Evolutionary conservation across 805 yeast species (phyloP).

Genomic region (Teunomyces gatunensis): DNA sequence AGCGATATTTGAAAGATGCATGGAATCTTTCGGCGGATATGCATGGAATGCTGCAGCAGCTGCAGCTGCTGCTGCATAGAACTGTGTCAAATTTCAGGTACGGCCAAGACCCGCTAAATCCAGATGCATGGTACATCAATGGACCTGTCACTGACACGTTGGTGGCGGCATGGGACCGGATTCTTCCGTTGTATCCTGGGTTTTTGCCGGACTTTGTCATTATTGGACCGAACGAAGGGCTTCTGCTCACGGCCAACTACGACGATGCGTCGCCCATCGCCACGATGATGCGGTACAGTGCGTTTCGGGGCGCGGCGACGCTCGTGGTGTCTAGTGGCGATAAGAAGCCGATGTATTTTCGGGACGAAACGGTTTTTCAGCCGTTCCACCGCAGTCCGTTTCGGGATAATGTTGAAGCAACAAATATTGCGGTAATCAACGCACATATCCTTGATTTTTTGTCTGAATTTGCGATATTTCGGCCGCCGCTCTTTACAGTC

Average conservation of each 20-base stretch:
- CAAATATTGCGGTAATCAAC: conserved; percentile 25
- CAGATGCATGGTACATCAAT: conserved; percentile 33
- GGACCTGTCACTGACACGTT: conserved; percentile 24
- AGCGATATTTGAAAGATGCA: conserved; percentile 19
- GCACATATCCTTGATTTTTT: background rate
- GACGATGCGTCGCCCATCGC: conserved; percentile 3
- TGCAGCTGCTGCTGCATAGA: background rate
- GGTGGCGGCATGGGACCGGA: conserved; percentile 22
- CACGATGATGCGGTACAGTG: conserved; percentile 16
- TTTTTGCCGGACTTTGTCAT: conserved; percentile 32
- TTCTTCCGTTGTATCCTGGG: conserved; percentile 20
- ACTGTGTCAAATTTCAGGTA: background rate
- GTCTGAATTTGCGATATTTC: background rate
- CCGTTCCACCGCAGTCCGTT: conserved; percentile 5
- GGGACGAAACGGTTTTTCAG: conserved; percentile 29
- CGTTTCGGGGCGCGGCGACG: conserved; percentile 16
- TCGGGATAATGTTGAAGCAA: conserved; percentile 16
- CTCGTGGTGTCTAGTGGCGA: conserved; percentile 27
- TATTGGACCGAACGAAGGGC: conserved; percentile 34
- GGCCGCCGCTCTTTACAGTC: conserved; percentile 5
- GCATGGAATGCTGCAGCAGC: background rate
- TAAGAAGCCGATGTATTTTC: conserved; percentile 28
- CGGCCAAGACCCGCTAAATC: conserved; percentile 37
- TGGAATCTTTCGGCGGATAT: background rate
- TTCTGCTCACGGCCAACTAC: conserved; percentile 1